Evolutionary conservation across 2,329 filamentous ascomycete genomes (phyloP).

Genomic region (Fusarium sp.): DNA sequence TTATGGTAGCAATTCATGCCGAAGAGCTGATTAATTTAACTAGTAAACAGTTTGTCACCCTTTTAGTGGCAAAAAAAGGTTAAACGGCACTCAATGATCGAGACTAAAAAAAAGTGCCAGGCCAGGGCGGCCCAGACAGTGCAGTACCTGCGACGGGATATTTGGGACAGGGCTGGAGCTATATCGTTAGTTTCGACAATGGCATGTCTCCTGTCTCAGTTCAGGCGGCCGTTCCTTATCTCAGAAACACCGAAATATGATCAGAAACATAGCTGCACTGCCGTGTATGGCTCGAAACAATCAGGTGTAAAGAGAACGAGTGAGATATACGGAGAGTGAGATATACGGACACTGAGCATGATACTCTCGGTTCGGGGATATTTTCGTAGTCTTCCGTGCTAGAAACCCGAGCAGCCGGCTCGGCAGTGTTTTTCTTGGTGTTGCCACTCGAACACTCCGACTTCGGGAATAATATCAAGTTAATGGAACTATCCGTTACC

Average conservation of each 20-base stretch:
- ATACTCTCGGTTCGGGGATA: conserved; percentile 9
- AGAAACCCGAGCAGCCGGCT: conserved; percentile 13
- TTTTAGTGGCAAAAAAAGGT: background rate
- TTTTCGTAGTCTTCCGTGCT: conserved; percentile 4
- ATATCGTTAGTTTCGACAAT: background rate
- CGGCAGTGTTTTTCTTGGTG: conserved; percentile 15
- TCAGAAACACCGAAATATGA: background rate
- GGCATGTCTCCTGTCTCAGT: conserved; percentile 6
- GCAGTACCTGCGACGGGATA: background rate
- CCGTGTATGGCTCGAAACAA: background rate
- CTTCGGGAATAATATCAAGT: conserved; percentile 16
- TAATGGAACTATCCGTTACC: conserved; percentile 1
- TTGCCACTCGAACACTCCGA: conserved; percentile 14
- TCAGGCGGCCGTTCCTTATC: background rate
- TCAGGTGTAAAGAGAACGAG: background rate
- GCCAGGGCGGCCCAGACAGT: too few species aligned
- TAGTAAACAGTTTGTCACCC: background rate
- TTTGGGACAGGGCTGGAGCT: background rate
- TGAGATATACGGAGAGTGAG: background rate
- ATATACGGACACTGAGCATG: background rate
- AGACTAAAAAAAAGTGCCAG: background rate
- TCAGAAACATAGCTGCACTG: background rate
- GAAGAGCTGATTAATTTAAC: background rate
- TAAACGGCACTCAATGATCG: background rate
- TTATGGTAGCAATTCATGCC: background rate